Base-by-base conservation (phyloP, 2,329 filamentous ascomycete species). In the Claviceps cyperi region DNA sequence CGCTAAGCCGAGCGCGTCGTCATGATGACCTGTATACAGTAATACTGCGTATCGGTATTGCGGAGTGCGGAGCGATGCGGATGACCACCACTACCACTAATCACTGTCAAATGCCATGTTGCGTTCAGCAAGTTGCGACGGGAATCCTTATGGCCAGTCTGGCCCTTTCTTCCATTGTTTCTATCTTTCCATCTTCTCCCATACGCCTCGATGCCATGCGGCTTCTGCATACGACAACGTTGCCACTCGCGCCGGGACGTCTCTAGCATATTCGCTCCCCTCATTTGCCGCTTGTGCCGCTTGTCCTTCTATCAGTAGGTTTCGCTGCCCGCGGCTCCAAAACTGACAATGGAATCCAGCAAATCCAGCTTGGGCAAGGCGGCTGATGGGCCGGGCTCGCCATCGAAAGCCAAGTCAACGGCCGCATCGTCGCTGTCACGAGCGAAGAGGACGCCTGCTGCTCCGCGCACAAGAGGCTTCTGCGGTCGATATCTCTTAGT, bases 401-500 rank as follows among this genome's bases (percentile, higher is more conserved):
- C 37, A 15, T 13, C 44, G 21, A 50, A 24, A 46, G 43, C 50
- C 32, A 24, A 37, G 17, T 46, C 44, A 14, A 22, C 14, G 39
- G 39, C 48, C 7, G 13, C 43, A 17, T 49, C 22, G 39, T 47
- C 49, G 43, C 32, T 47, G 37, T 7, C 36, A 13, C 5, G 24
- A 43, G 19, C 48, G 36, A 39, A 22, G 32, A n/a, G 9, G 8
- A 41, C 24, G 28, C 32, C n/a, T 35, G 47, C 22, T 32, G 44
- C 17, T 17, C 43, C 37, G 28, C 50, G 39, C 14, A 36, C 41
- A 32, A 43, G 37, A 14, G n/a, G 21, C 5, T 46, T 47, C 38
- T 54, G 51, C 46, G 24, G 51, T 15, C 49, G 49, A 13, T 47
- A 52, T 22, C 14, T 55, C 13, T 40, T 50, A 24, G 47, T 57